Evolutionary conservation across 2,329 filamentous ascomycete genomes (phyloP), one percentile per base, ranked within the genome.

Genomic region (Sodiomyces alkalinus): DNA sequence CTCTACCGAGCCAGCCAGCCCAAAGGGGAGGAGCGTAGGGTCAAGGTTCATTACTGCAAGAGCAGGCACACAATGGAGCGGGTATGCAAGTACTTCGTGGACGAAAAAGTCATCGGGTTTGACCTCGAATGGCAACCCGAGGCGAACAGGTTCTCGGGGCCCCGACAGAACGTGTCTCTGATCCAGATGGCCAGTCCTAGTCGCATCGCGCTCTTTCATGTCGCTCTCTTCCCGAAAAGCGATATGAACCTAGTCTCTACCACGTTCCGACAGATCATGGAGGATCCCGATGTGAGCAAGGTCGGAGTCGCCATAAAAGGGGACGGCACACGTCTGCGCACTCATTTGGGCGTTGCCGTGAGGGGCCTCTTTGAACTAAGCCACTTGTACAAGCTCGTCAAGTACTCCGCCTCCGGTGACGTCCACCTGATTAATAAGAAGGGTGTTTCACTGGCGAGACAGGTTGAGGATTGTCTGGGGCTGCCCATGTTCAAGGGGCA

Each of bases 121-220:
- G 86, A 94, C 43, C 64, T 94, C 36, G 87, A 94, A 55, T 94
- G 87, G 86, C 62, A 71, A 29, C 38, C 58, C 2, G 56, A 64
- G 5, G 61, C 70, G 1, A 55, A 45, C 5, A 58, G 47, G 13
- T 41, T 38, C 6, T 47, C 61, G 3, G 58, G 62, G 3, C 53
- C 74, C 4, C 76, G 79, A 38, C 59, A 65, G 28, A 82, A 85
- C 35, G 68, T 92, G 6, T 86, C 80, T 0, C 52, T 94, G 20
- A 76, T 94, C 23, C 87, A 94, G 49, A 50, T 94, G 14, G 82
- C 86, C 1, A 80, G 73, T 34, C 68, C 80, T 23, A 70, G 76
- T 35, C 76, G 73, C 10, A 76, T 94, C 27, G 82, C 65, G 0
- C 63, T 94, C 1, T 86, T 93, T 39, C 87, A 94, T 39, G 51